These are phyloP conservation scores for Tetracladium setigerum DNA, from an alignment of 495 filamentous ascomycete genomes.

Conservation along the genomic window DNA sequence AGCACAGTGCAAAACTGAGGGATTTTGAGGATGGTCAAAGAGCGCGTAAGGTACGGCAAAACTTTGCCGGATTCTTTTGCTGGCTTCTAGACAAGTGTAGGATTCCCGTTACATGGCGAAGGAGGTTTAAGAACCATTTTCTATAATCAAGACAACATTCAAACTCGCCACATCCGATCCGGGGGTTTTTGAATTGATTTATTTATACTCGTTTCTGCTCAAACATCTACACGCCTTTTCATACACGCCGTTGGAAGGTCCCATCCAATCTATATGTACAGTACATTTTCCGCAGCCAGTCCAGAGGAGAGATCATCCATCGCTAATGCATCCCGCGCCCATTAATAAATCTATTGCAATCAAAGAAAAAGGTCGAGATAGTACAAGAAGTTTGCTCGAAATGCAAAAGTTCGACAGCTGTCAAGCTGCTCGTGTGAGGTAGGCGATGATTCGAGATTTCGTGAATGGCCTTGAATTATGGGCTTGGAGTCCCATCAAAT, in stretches of 20 bases:
- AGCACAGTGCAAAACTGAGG: no score
- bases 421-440: not conserved
- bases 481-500: not conserved
- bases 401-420: not conserved
- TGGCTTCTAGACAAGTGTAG: no score
- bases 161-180: no score
- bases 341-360: conserved; percentile 16
- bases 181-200: no score
- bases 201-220: not conserved
- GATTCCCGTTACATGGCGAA: no score
- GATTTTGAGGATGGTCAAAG: no score
- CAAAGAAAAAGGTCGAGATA: conserved; percentile 14
- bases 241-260: conserved; percentile 6
- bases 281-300: not conserved
- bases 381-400: conserved; percentile 14
- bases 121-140: no score
- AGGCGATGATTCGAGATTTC: not conserved
- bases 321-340: conserved; percentile 21
- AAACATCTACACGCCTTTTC: conserved; percentile 11
- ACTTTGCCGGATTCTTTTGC: no score
- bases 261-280: conserved; percentile 22
- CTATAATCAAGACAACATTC: no score
- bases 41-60: no score
- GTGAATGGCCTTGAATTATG: not conserved
- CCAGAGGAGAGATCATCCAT: conserved; percentile 25